A percentile compares a stretch with the other conserved stretches of the same genome.
Conservation (phyloP, 2,329 filamentous ascomycete species). For the Aspergillus quadricinctus region DNA sequence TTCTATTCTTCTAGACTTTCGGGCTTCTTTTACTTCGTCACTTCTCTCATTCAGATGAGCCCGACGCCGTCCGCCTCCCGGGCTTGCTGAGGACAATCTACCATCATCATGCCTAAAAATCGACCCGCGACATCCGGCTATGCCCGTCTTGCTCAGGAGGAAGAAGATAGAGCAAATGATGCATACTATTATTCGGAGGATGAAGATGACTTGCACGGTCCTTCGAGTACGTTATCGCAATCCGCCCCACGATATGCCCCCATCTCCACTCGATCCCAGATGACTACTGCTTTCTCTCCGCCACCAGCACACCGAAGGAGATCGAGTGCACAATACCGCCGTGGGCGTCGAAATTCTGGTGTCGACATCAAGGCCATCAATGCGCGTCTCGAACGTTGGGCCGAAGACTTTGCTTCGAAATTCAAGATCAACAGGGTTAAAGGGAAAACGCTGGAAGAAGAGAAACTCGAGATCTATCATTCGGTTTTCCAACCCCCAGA, state of each 20-base stretch:
- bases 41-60: neutral
- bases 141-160: slow-evolving; percentile 77
- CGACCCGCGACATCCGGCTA: slow-evolving; percentile 76
- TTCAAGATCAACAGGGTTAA: slow-evolving; percentile 83
- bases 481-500: slow-evolving; percentile 94
- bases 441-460: slow-evolving; percentile 70
- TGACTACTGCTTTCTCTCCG: slow-evolving; percentile 35
- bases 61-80: slow-evolving; percentile 7
- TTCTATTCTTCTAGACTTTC: neutral
- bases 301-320: slow-evolving; percentile 43
- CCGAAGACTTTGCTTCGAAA: slow-evolving; percentile 93
- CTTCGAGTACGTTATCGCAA: slow-evolving; percentile 52
- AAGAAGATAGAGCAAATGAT: slow-evolving; percentile 49
- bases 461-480: slow-evolving; percentile 91
- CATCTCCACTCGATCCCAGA: slow-evolving; percentile 50
- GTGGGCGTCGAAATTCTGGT: slow-evolving; percentile 69
- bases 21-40: neutral
- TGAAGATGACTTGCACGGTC: slow-evolving; percentile 56
- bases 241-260: slow-evolving; percentile 60
- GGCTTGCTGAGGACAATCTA: slow-evolving; percentile 4
- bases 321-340: slow-evolving; percentile 46
- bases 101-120: slow-evolving; percentile 58
- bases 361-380: slow-evolving; percentile 99
- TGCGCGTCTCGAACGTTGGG: slow-evolving; percentile 89
- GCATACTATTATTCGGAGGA: slow-evolving; percentile 67